These are phyloP conservation scores for Skeletonema tropicum DNA, from an alignment of 108 stramenopile species.

Conservation along the genomic window DNA sequence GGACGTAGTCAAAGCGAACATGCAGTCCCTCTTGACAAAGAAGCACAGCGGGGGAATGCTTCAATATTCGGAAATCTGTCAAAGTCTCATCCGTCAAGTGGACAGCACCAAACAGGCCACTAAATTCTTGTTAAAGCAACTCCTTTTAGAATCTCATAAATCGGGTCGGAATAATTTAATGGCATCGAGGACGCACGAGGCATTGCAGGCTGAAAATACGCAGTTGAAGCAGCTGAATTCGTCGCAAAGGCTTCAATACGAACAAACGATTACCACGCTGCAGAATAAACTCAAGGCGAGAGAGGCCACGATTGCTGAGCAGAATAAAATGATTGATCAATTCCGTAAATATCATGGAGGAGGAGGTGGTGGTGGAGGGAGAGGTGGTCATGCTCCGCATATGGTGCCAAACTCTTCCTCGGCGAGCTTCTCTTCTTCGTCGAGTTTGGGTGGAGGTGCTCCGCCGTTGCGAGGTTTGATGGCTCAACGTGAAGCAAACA, in stretches of 20 bases:
- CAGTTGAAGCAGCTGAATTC: slow-evolving; percentile 57
- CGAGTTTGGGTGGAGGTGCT: slow-evolving; percentile 14
- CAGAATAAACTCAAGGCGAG: slow-evolving; percentile 59
- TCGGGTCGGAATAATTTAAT: slow-evolving; percentile 29
- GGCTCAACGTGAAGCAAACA: slow-evolving; percentile 62
- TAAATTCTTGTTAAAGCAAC: slow-evolving; percentile 76
- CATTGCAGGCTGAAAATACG: slow-evolving; percentile 56
- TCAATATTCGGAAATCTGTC: slow-evolving; percentile 40
- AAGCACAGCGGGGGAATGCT: slow-evolving; percentile 48
- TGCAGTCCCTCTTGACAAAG: slow-evolving; percentile 52
- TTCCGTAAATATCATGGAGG: slow-evolving; percentile 44
- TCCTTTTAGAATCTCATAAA: slow-evolving; percentile 59
- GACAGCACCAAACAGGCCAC: slow-evolving; percentile 53
- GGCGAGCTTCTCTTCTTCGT: slow-evolving; percentile 1
- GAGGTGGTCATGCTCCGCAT: slow-evolving; percentile 23
- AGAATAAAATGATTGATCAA: slow-evolving; percentile 61
- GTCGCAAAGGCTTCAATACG: slow-evolving; percentile 57
- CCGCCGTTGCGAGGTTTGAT: slow-evolving; percentile 65
- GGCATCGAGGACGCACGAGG: slow-evolving; percentile 46
- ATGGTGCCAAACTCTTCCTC: slow-evolving; percentile 36
- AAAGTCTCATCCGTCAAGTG: slow-evolving; percentile 51
- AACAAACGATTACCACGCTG: slow-evolving; percentile 58
- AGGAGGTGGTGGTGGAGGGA: slow-evolving; percentile 11
- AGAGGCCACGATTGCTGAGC: slow-evolving; percentile 47
- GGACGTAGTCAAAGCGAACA: slow-evolving; percentile 52